Base-by-base conservation (phyloP, 2,329 filamentous ascomycete genomes). In the Bertia moriformis region DNA sequence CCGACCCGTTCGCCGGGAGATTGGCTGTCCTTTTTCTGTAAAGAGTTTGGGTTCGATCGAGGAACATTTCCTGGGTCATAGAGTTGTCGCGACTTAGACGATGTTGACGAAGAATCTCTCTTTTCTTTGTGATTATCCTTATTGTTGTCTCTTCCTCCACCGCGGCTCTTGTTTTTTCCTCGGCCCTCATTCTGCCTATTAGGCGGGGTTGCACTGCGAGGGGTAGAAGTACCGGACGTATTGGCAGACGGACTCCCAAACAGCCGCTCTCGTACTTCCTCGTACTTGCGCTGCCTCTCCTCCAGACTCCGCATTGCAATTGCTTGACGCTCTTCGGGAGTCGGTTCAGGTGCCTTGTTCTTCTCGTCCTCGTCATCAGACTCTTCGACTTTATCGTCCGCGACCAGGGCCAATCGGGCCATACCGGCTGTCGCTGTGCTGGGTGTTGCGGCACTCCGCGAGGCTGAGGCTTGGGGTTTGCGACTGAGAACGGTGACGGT, bases 261-360 rank as follows among this genome's bases (percentile, higher is more conserved):
- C 14, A 79, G 60, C 38, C 71, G 62, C 48, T 77, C 70, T 15
- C 75, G 62, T 3, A 67, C 72, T 51, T 79, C 74, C 37, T 74
- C 71, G 47, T 79, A 79, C 45, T 71, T 75, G 44, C 66, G 67
- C 53, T 78, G 69, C 53, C 78, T 79, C 51, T 79, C 74, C 46
- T 76, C 74, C 1, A 68, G 62, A 45, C 78, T 74, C 38, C 62
- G 60, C 41, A 71, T 60, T 1, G 74, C 72, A 43, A 70, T 71
- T 2, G 66, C 65, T 45, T 74, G 69, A 10, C 72, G 64, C 52
- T 79, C 71, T 40, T 73, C 70, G 4, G 71, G 62, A 0, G 69
- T 68, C 32, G 63, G 59, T 41, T 68, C 64, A 14, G 58, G 58
- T 40, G 63, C 63, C 49, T 67, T 71, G 19, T 59, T 57, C 7